Evolutionary conservation across 148 eudicot species (phyloP).

Genomic region (Nyssa sinensis): DNA sequence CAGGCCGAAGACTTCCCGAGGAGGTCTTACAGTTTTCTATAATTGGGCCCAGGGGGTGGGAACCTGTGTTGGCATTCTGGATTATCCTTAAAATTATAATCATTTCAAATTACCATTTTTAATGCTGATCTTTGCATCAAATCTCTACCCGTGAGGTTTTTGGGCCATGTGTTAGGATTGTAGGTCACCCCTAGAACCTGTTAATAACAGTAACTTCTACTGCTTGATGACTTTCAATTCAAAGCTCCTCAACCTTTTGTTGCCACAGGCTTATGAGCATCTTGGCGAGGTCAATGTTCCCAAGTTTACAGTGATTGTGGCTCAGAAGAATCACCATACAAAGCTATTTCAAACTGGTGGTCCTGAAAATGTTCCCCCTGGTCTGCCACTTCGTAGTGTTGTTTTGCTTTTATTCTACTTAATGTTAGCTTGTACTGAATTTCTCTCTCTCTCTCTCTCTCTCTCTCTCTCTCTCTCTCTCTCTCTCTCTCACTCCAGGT

Average conservation of each 20-base stretch:
- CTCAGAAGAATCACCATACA: conserved; percentile 89
- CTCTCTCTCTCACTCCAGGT: conserved; percentile 41
- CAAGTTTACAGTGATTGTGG: conserved; percentile 87
- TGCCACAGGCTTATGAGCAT: conserved; percentile 64
- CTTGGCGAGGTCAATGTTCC: conserved; percentile 72
- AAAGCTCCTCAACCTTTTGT: no score
- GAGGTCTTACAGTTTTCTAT: no score
- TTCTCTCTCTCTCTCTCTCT: background rate
- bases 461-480: background rate
- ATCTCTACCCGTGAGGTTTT: background rate
- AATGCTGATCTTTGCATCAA: background rate
- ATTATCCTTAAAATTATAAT: no score
- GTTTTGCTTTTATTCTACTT: conserved; percentile 5
- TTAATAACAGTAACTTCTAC: background rate
- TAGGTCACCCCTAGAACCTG: conserved; percentile 2
- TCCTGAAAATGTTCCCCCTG: conserved; percentile 76
- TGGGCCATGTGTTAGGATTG: background rate
- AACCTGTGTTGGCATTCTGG: no score
- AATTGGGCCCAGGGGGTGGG: no score
- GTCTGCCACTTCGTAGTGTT: conserved; percentile 35
- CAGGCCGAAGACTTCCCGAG: no score
- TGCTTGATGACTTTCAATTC: no score
- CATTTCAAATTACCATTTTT: background rate
- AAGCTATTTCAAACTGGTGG: conserved; percentile 68
- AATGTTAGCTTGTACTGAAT: background rate